Conservation (phyloP, 495 filamentous ascomycete species). For the Apodospora peruviana region DNA sequence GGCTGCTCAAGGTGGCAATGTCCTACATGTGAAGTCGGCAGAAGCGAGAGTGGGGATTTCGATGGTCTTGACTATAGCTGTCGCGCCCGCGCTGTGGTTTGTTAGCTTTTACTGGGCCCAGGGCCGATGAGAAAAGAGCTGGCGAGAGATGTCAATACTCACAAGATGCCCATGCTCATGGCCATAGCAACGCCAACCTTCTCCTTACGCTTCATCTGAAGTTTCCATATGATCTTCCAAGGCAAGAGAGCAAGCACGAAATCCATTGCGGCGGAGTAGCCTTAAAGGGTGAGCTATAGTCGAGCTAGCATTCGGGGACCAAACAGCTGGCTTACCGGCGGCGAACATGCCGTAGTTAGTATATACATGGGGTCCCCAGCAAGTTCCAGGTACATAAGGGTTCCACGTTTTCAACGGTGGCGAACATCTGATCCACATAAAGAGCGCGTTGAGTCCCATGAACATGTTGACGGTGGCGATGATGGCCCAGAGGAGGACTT, state of each 20-base stretch:
- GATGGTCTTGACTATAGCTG: conserved; percentile 25
- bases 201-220: conserved; percentile 31
- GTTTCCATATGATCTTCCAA: conserved; percentile 25
- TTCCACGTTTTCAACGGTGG: conserved; percentile 30
- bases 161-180: conserved; percentile 39
- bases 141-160: conserved; percentile 1
- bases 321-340: conserved; percentile 12
- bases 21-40: conserved; percentile 23
- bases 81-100: conserved; percentile 20
- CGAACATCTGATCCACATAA: conserved; percentile 29
- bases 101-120: background rate
- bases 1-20: background rate
- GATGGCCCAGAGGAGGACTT: conserved; percentile 22
- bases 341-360: conserved; percentile 21
- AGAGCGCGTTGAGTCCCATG: conserved; percentile 28
- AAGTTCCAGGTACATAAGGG: conserved; percentile 19
- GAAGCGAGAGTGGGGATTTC: conserved; percentile 19
- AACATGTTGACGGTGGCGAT: conserved; percentile 28
- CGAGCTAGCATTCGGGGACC: too few relatives aligned
- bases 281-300: conserved; percentile 4
- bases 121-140: background rate
- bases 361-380: conserved; percentile 21
- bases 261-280: conserved; percentile 31
- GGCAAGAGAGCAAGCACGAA: conserved; percentile 30
- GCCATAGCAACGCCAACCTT: conserved; percentile 33